phyloP scores from a whole-genome alignment of 179 eudicot genomes.

The Beta corolliflora region DNA sequence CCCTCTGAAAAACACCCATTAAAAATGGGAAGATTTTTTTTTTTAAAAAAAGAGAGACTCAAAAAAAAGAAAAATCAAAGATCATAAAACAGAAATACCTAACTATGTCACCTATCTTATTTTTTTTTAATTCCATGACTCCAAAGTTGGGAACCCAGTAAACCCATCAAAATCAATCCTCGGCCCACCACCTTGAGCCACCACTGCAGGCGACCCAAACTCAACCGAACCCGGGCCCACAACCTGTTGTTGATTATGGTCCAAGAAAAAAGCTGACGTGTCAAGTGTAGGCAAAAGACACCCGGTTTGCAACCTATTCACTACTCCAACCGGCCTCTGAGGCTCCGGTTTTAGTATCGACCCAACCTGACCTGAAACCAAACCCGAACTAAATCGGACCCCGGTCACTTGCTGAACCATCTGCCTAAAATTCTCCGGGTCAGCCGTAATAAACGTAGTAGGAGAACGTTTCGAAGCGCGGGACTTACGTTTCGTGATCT shows the following conservation, averaged over 20 bases:
- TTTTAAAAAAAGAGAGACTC: background rate
- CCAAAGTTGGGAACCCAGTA: constrained; percentile 70
- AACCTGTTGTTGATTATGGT: constrained; percentile 32
- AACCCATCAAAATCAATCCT: constrained; percentile 57
- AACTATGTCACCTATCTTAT: constrained; percentile 35
- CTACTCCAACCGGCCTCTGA: constrained; percentile 34
- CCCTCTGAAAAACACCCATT: background rate
- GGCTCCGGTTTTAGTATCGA: constrained; percentile 65
- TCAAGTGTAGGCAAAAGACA: constrained; percentile 60
- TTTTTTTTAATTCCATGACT: constrained; percentile 48
- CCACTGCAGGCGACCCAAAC: constrained; percentile 27
- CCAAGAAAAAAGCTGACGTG: constrained; percentile 66
- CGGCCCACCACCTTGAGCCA: constrained; percentile 35
- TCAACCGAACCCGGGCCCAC: constrained; percentile 28
- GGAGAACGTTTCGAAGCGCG: constrained; percentile 62
- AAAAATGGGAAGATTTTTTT: background rate
- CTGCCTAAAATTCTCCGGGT: constrained; percentile 75
- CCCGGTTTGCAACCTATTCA: constrained; percentile 29
- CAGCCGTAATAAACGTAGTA: constrained; percentile 72
- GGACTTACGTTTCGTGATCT: constrained; percentile 60
- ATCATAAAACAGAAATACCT: constrained; percentile 2
- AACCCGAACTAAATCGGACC: constrained; percentile 32
- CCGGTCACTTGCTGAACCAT: constrained; percentile 95
- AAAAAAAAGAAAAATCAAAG: background rate
- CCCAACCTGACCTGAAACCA: background rate